A percentile compares a stretch with the other conserved stretches of the same genome.
phyloP scores from a whole-genome alignment of 225 moss, liverwort and hornwort species.

The Bryum argenteum region DNA sequence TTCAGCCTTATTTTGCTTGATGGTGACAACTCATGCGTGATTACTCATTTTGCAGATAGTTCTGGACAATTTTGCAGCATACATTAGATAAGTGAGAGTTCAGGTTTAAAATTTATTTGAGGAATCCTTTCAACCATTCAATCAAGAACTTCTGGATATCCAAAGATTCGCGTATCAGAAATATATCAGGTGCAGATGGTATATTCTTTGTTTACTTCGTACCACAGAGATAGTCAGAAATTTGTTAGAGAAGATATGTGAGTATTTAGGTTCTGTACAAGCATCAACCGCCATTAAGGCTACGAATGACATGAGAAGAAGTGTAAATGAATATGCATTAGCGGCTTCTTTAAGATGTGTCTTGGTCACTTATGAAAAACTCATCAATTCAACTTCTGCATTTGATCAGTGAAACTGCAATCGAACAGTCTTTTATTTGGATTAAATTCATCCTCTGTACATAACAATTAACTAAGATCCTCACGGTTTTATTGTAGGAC shows the following conservation, averaged over 20 bases:
- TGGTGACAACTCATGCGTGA: background rate
- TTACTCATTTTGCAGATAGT: background rate
- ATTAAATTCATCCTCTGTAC: slow-evolving; percentile 24
- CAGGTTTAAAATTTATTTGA: background rate
- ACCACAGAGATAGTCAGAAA: background rate
- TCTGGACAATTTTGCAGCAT: background rate
- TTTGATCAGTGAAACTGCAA: slow-evolving; percentile 6
- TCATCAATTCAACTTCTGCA: background rate
- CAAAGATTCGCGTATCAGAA: background rate
- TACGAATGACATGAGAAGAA: slow-evolving; percentile 20
- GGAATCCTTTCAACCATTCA: background rate
- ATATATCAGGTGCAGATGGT: background rate
- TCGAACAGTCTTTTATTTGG: slow-evolving; percentile 13
- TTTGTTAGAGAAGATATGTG: background rate
- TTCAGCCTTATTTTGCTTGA: slow-evolving; percentile 5
- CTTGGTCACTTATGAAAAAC: slow-evolving; percentile 9
- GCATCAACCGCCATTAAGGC: background rate
- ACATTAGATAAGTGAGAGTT: background rate
- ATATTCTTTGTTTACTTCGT: background rate
- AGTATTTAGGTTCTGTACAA: background rate
- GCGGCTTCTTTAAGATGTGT: background rate
- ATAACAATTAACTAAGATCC: slow-evolving; percentile 14
- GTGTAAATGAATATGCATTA: background rate
- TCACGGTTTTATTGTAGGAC: slow-evolving; percentile 50
- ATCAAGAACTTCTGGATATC: background rate